phyloP scores from a whole-genome alignment of 176 grass and related monocot species.

The Aechmea fasciata region DNA sequence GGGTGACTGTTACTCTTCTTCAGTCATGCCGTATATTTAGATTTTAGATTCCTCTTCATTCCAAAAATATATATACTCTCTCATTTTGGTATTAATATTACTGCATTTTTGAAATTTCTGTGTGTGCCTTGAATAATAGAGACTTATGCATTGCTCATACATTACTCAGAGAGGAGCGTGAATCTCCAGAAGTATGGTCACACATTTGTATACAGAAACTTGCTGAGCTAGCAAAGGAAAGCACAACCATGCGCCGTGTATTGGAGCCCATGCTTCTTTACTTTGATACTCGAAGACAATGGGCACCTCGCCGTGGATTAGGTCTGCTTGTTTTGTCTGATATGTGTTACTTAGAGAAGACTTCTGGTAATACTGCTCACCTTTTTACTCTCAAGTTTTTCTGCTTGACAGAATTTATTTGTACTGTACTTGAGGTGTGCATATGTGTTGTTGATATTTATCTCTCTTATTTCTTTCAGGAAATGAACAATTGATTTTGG shows the following conservation, averaged over 20 bases:
- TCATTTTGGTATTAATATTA: too few relatives aligned
- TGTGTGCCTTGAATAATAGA: too few relatives aligned
- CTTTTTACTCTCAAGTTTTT: not conserved
- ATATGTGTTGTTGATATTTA: not conserved
- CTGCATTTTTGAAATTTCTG: too few relatives aligned
- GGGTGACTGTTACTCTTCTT: too few relatives aligned
- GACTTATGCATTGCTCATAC: too few relatives aligned
- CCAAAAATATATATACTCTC: too few relatives aligned
- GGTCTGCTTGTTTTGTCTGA: conserved; percentile 85
- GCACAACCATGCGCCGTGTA: conserved; percentile 68
- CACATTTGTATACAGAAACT: conserved; percentile 84
- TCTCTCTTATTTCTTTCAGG: conserved; percentile 36
- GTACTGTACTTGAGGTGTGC: not conserved
- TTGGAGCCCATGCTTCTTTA: conserved; percentile 81
- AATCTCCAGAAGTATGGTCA: conserved; percentile 78
- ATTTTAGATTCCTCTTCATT: too few relatives aligned
- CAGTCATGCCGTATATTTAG: too few relatives aligned
- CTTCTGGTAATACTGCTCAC: conserved; percentile 46
- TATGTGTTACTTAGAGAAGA: conserved; percentile 65
- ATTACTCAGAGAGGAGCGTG: conserved; percentile 57
- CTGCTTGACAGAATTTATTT: not conserved
- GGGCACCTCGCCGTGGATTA: conserved; percentile 57
- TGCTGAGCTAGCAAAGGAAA: conserved; percentile 85
- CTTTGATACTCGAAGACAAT: conserved; percentile 74
- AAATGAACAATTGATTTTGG: conserved; percentile 69